Conservation (phyloP, 2,329 filamentous ascomycete genomes). For the Colletotrichum destructivum region DNA sequence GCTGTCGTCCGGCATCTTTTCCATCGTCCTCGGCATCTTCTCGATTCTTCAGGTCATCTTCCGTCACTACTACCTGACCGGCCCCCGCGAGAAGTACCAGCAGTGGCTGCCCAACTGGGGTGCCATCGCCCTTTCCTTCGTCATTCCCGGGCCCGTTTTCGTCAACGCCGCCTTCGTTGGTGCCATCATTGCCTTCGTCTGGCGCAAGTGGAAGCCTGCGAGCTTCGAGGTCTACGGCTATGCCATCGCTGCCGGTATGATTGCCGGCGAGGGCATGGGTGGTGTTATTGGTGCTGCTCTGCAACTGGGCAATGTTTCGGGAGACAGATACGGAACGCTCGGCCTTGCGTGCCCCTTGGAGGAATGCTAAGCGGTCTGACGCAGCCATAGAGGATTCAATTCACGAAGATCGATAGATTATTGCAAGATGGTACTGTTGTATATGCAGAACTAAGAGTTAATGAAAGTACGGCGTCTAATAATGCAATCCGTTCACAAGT, state of each 20-base stretch:
- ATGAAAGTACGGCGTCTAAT: too few species aligned
- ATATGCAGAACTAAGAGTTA: too few species aligned
- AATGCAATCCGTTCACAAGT: too few species aligned
- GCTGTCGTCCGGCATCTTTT: conserved; percentile 68
- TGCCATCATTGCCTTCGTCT: conserved; percentile 65
- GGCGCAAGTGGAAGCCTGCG: conserved; percentile 67
- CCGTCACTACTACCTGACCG: conserved; percentile 69
- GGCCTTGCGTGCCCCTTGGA: conserved; percentile 50
- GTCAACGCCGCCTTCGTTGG: conserved; percentile 73
- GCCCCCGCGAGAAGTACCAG: conserved; percentile 67
- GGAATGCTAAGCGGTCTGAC: conserved; percentile 45
- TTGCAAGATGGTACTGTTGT: too few species aligned
- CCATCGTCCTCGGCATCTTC: conserved; percentile 68
- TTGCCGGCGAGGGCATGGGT: conserved; percentile 75
- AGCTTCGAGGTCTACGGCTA: conserved; percentile 73
- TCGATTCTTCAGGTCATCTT: conserved; percentile 66
- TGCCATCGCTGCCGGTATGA: conserved; percentile 72
- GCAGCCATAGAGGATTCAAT: too few species aligned
- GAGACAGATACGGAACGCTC: conserved; percentile 51
- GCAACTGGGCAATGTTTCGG: conserved; percentile 52
- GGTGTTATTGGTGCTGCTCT: conserved; percentile 63
- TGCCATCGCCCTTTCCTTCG: conserved; percentile 72
- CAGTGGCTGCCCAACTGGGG: conserved; percentile 75
- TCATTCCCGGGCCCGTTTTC: conserved; percentile 70
- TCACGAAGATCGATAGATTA: too few species aligned